Evolutionary conservation across 179 eudicot genomes (phyloP).

Genomic region (Carnegiea gigantea): DNA sequence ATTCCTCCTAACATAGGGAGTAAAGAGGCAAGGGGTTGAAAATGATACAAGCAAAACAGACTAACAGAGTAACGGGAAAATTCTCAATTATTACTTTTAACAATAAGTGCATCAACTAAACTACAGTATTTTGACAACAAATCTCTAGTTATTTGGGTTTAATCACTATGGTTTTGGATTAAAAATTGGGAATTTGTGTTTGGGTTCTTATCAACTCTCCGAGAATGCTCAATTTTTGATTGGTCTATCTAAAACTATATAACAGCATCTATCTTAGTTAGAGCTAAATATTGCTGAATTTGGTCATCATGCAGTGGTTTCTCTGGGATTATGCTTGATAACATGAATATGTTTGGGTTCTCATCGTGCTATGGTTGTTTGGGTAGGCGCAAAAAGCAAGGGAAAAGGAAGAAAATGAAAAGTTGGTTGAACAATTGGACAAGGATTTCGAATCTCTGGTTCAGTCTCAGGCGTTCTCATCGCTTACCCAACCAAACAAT

Average conservation of each 20-base stretch:
- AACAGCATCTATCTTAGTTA: not conserved
- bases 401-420: constrained; percentile 88
- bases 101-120: not conserved
- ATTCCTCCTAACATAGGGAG: not conserved
- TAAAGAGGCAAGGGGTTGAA: not conserved
- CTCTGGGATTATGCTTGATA: not conserved
- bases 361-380: not conserved
- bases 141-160: not conserved
- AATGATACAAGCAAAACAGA: too few relatives aligned
- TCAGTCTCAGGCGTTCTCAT: constrained; percentile 64
- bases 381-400: constrained; percentile 76
- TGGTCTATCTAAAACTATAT: not conserved
- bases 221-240: not conserved
- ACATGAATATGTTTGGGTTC: not conserved
- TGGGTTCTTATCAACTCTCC: not conserved
- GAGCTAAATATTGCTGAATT: not conserved
- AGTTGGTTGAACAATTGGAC: constrained; percentile 70
- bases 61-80: too few relatives aligned
- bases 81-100: not conserved
- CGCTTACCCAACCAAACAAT: constrained; percentile 73
- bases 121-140: not conserved
- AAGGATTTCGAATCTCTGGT: constrained; percentile 71
- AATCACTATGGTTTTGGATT: too few relatives aligned
- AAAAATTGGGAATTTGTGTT: not conserved
- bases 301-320: not conserved